Evolutionary conservation across 2,329 filamentous ascomycete genomes (phyloP).

Genomic region (Nigrospora sphaerica): DNA sequence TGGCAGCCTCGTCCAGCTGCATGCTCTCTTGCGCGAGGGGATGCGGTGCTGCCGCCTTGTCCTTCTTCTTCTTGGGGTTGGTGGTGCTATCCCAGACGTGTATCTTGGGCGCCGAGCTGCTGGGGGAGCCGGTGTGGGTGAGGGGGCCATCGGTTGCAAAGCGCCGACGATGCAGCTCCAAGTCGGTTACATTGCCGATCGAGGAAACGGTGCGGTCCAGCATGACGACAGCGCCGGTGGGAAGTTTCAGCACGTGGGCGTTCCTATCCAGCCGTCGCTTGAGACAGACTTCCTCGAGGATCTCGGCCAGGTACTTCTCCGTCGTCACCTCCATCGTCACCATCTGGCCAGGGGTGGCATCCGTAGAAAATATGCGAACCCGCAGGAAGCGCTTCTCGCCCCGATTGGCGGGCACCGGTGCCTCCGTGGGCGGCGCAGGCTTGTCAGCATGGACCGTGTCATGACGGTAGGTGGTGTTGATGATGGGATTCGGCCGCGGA

Average conservation of each 20-base stretch:
- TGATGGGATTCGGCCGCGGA: constrained; percentile 49
- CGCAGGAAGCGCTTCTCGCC: constrained; percentile 65
- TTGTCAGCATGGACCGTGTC: constrained; percentile 49
- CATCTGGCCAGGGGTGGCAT: constrained; percentile 65
- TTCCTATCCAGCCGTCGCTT: constrained; percentile 74
- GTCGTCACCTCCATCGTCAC: constrained; percentile 71
- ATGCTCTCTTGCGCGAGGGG: constrained; percentile 59
- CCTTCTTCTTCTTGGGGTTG: constrained; percentile 42
- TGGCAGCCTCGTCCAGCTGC: constrained; percentile 51
- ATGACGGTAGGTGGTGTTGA: constrained; percentile 52
- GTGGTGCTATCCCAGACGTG: constrained; percentile 40
- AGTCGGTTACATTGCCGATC: constrained; percentile 65
- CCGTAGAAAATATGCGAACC: constrained; percentile 64
- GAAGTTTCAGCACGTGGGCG: constrained; percentile 71
- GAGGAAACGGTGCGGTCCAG: constrained; percentile 74
- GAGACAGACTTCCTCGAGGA: constrained; percentile 70
- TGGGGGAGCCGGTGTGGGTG: constrained; percentile 61
- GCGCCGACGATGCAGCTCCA: constrained; percentile 68
- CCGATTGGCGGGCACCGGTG: constrained; percentile 34
- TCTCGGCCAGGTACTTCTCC: constrained; percentile 76
- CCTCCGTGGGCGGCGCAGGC: constrained; percentile 38
- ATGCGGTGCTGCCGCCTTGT: constrained; percentile 51
- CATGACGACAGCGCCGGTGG: constrained; percentile 67
- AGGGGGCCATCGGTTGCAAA: constrained; percentile 70
- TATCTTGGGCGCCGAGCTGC: constrained; percentile 62